Evolutionary conservation across 495 filamentous ascomycete species (phyloP), one percentile per base, ranked within the genome.

Genomic region (Pyrenula aspistea): DNA sequence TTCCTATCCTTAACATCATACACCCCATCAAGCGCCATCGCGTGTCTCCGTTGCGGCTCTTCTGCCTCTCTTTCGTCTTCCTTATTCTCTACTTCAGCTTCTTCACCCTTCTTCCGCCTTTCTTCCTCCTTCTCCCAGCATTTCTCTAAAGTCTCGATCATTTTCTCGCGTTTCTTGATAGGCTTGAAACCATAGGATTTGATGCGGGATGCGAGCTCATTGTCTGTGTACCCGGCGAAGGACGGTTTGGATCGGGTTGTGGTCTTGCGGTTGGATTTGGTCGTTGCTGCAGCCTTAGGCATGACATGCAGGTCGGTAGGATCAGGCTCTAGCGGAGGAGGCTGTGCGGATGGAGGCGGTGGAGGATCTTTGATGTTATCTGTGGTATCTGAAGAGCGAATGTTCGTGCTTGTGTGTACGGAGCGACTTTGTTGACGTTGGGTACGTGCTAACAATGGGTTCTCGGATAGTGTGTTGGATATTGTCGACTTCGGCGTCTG

Each of bases 101-200:
- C 24, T 1, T 42, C 19, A 19, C 36, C 2, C 22, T 11, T 2
- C 51, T 54, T 51, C 4, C 31, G 24, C 51, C 62, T 10, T 65
- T 65, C 8, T 54, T 72, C 62, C 54, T 76, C 73, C 25, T 74
- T 74, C 56, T 78, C 67, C 88, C 89, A 94, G 63, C 89, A 93
- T 62, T 81, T 80, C 54, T 88, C 71, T 2, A 93, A 70, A 12
- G 89, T 64, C 12, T 80, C 71, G 25, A 93, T 84, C 86, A 88
- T 89, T 11, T 80, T 78, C 55, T 79, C 72, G 19, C 88, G 78
- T 54, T 73, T 81, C 63, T 82, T 89, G 0, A 91, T 71, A 0
- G 84, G 71, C 64, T 93, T 94, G 70, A 93, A 90, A 0, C 84
- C 85, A 62, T 83, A 90, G 0, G 74, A 72, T 2, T 76, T 62